phyloP scores from a whole-genome alignment of 345 rosid species.

The Boechera stricta region DNA sequence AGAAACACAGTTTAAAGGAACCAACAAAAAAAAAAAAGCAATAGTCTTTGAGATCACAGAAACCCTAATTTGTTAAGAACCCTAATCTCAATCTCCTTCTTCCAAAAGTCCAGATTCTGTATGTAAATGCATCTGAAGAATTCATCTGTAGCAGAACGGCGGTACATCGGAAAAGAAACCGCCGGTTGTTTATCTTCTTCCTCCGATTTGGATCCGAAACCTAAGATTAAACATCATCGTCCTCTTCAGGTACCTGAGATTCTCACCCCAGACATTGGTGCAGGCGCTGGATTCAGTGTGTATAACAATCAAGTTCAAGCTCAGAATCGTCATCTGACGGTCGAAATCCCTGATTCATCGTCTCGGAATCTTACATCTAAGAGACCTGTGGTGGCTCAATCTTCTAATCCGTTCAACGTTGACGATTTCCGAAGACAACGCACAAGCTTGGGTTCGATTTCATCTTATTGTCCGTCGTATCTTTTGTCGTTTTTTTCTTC shows the following conservation, averaged over 20 bases:
- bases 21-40: background rate
- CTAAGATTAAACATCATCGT: conserved; percentile 43
- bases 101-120: conserved; percentile 24
- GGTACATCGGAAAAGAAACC: conserved; percentile 53
- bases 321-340: conserved; percentile 50
- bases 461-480: conserved; percentile 45
- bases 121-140: conserved; percentile 57
- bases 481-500: conserved; percentile 40
- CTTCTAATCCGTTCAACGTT: conserved; percentile 44
- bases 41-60: conserved; percentile 19
- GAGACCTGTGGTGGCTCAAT: conserved; percentile 55
- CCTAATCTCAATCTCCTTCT: conserved; percentile 24
- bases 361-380: conserved; percentile 47
- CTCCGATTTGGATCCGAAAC: conserved; percentile 45
- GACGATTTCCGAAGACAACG: conserved; percentile 46
- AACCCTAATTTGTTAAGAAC: conserved; percentile 38
- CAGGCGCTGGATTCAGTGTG: conserved; percentile 35
- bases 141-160: conserved; percentile 44
- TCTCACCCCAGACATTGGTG: conserved; percentile 19
- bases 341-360: conserved; percentile 54
- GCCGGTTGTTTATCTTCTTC: conserved; percentile 37
- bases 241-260: conserved; percentile 45
- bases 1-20: conserved; percentile 40
- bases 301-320: conserved; percentile 45
- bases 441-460: conserved; percentile 24